Evolutionary conservation across 805 yeast species (phyloP), one percentile per base, ranked within the genome.

Genomic region (Wickerhamiella hasegawae): DNA sequence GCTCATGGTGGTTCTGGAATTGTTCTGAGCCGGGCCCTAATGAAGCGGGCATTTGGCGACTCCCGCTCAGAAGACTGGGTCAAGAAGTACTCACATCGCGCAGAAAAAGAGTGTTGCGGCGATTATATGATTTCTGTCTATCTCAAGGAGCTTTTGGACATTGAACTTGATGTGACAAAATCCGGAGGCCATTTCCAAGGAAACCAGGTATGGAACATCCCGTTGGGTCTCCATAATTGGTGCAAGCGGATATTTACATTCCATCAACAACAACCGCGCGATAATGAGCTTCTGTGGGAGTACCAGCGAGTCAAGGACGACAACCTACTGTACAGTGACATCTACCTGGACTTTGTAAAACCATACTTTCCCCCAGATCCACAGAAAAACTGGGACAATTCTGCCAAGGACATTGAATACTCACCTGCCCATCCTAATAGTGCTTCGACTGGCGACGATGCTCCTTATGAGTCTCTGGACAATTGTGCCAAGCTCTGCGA

Each of bases 361-460:
- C 46, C 45, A 12, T 42, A 34, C 28, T 35, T 51, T 8, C 38
- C 40, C 18, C 25, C 28, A 1, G 40, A 34, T 3, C 37, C 45
- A 1, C 45, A 48, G 31, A 24, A 30, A 17, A 46, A 49, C 38
- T 51, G 55, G 55, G 52, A 51, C 28, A 51, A 51, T 26, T 36
- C 34, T 11, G 54, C 57, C 24, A 26, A 33, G 16, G 47, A 46
- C 18, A 20, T 39, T 10, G 46, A 39, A 31, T 43, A 34, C 25
- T 34, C 45, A 8, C 41, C 40, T 16, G 24, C 24, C 11, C 17
- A 18, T 11, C 24, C 8, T 9, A 11, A 11, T 11, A 8, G 11
- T 11, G 24, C 8, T 8, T 11, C 24, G 10, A 14, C 15, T 9
- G 21, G 23, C 23, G 18, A 16, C 4, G 16, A 18, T 8, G 40